Conservation (phyloP, 495 filamentous ascomycete genomes). For the Neurospora sp. region DNA sequence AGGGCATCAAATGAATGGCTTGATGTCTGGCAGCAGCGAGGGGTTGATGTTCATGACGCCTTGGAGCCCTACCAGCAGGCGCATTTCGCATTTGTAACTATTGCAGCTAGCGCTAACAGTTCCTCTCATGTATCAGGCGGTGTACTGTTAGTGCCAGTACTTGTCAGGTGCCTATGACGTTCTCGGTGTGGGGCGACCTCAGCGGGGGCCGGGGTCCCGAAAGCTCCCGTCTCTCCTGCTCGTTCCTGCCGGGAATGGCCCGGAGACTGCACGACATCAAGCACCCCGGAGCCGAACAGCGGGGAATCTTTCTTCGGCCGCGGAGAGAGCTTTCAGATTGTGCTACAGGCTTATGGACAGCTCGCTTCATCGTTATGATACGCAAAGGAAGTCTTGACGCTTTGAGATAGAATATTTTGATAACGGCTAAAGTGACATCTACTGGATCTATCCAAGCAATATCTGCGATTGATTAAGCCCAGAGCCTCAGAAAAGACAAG, state of each 20-base stretch:
- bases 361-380: neutral
- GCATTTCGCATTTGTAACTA: neutral
- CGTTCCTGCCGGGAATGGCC: neutral
- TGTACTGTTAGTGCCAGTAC: neutral
- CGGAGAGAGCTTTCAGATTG: neutral
- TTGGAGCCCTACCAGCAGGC: neutral
- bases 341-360: neutral
- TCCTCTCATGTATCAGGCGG: neutral
- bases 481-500: slow-evolving; percentile 3
- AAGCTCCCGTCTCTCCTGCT: neutral
- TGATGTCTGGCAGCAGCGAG: neutral
- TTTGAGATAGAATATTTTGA: neutral
- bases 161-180: neutral
- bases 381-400: neutral
- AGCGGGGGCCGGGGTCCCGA: neutral
- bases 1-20: neutral
- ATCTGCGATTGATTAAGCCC: neutral
- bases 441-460: neutral
- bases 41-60: neutral
- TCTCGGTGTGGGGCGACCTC: neutral
- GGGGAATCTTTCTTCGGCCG: neutral
- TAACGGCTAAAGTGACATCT: neutral
- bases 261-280: neutral
- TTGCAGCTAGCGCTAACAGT: neutral
- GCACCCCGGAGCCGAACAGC: neutral